phyloP scores from a whole-genome alignment of 768 basidiomycete species.

The Pleurotus platypus region DNA sequence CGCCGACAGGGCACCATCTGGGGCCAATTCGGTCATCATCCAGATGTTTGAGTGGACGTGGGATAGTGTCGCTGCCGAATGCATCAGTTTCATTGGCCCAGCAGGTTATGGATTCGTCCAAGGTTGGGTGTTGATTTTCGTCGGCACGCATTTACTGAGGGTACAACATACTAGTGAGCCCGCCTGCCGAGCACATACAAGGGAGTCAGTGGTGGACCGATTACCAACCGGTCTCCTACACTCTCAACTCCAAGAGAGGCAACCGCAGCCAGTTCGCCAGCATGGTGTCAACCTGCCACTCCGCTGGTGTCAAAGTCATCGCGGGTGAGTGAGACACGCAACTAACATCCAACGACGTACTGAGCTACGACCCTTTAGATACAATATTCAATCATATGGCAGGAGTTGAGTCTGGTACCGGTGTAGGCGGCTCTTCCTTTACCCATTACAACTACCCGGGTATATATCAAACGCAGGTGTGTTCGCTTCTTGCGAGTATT shows the following conservation, averaged over 20 bases:
- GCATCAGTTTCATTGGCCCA: slow-evolving; percentile 62
- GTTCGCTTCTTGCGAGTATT: slow-evolving; percentile 15
- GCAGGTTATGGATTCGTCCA: slow-evolving; percentile 72
- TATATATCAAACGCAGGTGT: slow-evolving; percentile 42
- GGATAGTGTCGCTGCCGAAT: slow-evolving; percentile 60
- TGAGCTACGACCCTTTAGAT: slow-evolving; percentile 23
- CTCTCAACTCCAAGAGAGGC: slow-evolving; percentile 61
- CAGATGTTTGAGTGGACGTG: slow-evolving; percentile 73
- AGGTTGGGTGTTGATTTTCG: slow-evolving; percentile 33
- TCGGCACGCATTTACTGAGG: background rate
- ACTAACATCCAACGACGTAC: background rate
- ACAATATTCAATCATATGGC: slow-evolving; percentile 71
- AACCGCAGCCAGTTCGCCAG: slow-evolving; percentile 45
- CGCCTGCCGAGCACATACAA: slow-evolving; percentile 53
- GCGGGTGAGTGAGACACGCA: slow-evolving; percentile 29
- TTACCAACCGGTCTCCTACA: slow-evolving; percentile 69
- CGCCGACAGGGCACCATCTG: slow-evolving; percentile 15
- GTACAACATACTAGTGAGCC: slow-evolving; percentile 30
- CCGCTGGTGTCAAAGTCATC: slow-evolving; percentile 56
- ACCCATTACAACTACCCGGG: slow-evolving; percentile 53
- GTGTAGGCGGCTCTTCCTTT: slow-evolving; percentile 46
- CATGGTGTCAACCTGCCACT: slow-evolving; percentile 49
- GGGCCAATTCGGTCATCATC: slow-evolving; percentile 48
- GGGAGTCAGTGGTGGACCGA: slow-evolving; percentile 74
- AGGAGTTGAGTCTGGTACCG: slow-evolving; percentile 42